Evolutionary conservation across 2,329 filamentous ascomycete species (phyloP), one percentile per base, ranked within the genome.

Genomic region (Arthrobotrys sphaeroides): DNA sequence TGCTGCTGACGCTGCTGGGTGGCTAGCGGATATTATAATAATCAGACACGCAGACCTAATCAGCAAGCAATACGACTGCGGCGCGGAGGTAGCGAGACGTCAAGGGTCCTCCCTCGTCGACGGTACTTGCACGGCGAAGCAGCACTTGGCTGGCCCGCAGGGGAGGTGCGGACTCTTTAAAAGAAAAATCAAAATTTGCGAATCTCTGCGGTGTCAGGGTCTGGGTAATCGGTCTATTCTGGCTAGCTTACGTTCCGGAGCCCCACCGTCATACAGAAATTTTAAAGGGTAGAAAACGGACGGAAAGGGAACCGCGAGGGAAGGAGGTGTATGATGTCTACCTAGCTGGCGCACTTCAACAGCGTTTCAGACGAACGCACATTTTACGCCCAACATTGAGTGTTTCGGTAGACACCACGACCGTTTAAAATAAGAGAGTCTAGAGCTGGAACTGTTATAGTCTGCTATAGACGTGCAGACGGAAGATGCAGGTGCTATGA

Each of bases 31-130:
- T 66, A 61, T 62, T 60, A 57, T 66, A 61, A 66, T 66, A 66
- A 73, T 66, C 60, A 64, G 49, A 59, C 59, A 73, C 43, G 67
- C 60, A 51, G 49, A 51, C 47, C 49, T 60, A 60, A 66, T 73
- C 65, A 69, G 62, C 69, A 61, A 69, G 62, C 69, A 61, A 62
- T 60, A 61, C 47, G 60, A 62, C 70, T 74, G 70, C 70, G 70
- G 70, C 70, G 68, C 60, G 70, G 70, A 67, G 53, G 62, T 68
- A 74, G 70, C 70, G 70, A 74, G 47, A 43, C 24, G 42, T 62
- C 70, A 67, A 74, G 70, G 70, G 62, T 74, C 55, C 33, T 47
- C 70, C 70, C 47, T 55, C 51, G 51, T 68, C 70, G 62, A 68
- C 45, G 55, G 61, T 53, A 62, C 51, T 55, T 55, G 51, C 51